These are phyloP conservation scores for Microcera coccophila DNA, from an alignment of 2,329 filamentous ascomycete species.

Conservation along the genomic window DNA sequence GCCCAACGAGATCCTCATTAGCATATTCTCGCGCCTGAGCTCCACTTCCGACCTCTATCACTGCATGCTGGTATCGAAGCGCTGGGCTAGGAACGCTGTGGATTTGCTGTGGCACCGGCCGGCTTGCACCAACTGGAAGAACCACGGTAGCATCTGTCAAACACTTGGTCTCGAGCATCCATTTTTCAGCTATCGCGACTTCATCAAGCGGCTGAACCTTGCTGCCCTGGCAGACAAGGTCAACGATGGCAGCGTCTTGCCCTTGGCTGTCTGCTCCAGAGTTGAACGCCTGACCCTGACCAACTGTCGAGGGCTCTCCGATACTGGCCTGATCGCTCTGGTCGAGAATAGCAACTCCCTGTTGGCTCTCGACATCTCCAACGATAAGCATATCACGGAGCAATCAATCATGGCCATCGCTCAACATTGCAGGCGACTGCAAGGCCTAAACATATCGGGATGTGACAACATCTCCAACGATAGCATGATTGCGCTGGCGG, in stretches of 20 bases:
- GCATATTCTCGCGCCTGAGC: conserved; percentile 81
- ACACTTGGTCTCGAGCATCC: conserved; percentile 70
- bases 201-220: conserved; percentile 89
- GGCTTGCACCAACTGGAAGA: conserved; percentile 80
- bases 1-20: conserved; percentile 91
- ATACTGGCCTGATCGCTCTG: conserved; percentile 75
- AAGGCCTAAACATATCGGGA: conserved; percentile 88
- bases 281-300: conserved; percentile 92
- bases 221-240: conserved; percentile 70
- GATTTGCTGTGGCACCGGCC: conserved; percentile 94
- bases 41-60: conserved; percentile 72
- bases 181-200: conserved; percentile 83
- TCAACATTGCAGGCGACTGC: conserved; percentile 75
- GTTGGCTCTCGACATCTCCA: conserved; percentile 85
- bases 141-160: conserved; percentile 74
- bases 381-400: conserved; percentile 79
- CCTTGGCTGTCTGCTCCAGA: conserved; percentile 79
- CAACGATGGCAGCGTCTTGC: conserved; percentile 84
- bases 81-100: conserved; percentile 89
- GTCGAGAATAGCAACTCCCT: conserved; percentile 75
- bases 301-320: conserved; percentile 80
- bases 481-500: conserved; percentile 74
- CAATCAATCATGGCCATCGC: conserved; percentile 74
- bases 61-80: conserved; percentile 91
- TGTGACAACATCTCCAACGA: conserved; percentile 84